Conservation (phyloP, 2,329 filamentous ascomycete genomes). For the Lachnellula occidentalis region DNA sequence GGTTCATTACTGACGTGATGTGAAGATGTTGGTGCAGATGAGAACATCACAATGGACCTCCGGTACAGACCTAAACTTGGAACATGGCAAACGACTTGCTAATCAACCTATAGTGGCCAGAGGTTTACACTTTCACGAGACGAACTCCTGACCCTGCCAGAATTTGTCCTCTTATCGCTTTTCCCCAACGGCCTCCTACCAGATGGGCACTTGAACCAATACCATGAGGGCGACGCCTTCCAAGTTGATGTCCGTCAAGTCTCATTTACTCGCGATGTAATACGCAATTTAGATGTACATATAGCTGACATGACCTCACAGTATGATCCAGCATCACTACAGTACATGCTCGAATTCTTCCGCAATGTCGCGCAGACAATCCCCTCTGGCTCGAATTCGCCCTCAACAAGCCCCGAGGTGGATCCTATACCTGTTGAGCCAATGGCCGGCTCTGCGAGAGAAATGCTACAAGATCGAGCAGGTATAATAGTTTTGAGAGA, state of each 20-base stretch:
- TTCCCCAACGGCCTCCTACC: slow-evolving; percentile 98
- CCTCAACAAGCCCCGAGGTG: slow-evolving; percentile 57
- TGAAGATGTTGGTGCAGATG: slow-evolving; percentile 76
- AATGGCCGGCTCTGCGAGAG: slow-evolving; percentile 60
- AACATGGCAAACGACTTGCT: slow-evolving; percentile 20
- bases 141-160: slow-evolving; percentile 88
- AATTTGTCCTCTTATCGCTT: slow-evolving; percentile 95
- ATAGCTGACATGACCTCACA: slow-evolving; percentile 46
- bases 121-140: slow-evolving; percentile 92
- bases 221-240: slow-evolving; percentile 88
- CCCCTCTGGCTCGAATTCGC: slow-evolving; percentile 63
- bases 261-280: slow-evolving; percentile 28
- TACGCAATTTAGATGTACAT: slow-evolving; percentile 35
- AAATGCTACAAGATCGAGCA: slow-evolving; percentile 80
- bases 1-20: slow-evolving; percentile 9
- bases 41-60: slow-evolving; percentile 91
- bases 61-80: slow-evolving; percentile 52
- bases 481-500: slow-evolving; percentile 96
- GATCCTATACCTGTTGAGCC: slow-evolving; percentile 67
- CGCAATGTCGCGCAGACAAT: slow-evolving; percentile 95
- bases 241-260: slow-evolving; percentile 83
- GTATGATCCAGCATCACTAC: slow-evolving; percentile 94
- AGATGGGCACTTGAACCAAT: slow-evolving; percentile 91
- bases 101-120: slow-evolving; percentile 61
- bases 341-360: slow-evolving; percentile 99